Base-by-base conservation (phyloP, 345 rosid genomes). In the Populus davidiana region DNA sequence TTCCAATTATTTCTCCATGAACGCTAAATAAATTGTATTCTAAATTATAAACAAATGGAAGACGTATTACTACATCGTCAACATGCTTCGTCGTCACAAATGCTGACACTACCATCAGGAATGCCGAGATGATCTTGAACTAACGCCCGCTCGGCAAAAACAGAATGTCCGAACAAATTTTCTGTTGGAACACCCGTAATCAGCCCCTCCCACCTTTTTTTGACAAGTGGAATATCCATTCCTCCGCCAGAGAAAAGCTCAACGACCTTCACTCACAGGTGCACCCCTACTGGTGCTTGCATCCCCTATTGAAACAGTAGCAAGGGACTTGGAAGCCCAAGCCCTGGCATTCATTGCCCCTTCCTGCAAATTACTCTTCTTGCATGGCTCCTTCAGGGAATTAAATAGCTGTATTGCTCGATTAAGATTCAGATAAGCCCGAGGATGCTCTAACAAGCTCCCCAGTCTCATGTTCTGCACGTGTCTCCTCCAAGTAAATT, bases 261-360 rank as follows among this genome's bases (percentile, higher is more conserved):
- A 85, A 79, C 41, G 70, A 31, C 78, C 79, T 74, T 84, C 89
- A 17, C 70, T 83, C 38, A 73, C 68, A 2, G 81, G 69, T 27
- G 77, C 78, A 72, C 76, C 81, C 70, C 91, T 83, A 87, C 94
- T 90, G 52, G 91, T 81, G 83, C 94, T 91, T 59, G 92, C 91
- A 68, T 96, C 98, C 11, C 96, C 96, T 0, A 96, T 89, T 8
- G 99, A 92, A 62, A 96, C 98, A 2, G 96, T 91, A 1, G 94
- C 99, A 49, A 96, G 92, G 59, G 99, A 93, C 81, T 96, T 93
- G 2, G 99, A 96, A 18, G 94, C 96, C 98, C 97, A 93, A 21
- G 93, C 92, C 75, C 91, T 85, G 10, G 99, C 97, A 78, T 89
- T 93, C 86, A 92, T 84, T 3, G 99, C 96, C 75, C 99, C 93